Conservation (phyloP, 2,329 filamentous ascomycete species). For the Cladosporium sp. region DNA sequence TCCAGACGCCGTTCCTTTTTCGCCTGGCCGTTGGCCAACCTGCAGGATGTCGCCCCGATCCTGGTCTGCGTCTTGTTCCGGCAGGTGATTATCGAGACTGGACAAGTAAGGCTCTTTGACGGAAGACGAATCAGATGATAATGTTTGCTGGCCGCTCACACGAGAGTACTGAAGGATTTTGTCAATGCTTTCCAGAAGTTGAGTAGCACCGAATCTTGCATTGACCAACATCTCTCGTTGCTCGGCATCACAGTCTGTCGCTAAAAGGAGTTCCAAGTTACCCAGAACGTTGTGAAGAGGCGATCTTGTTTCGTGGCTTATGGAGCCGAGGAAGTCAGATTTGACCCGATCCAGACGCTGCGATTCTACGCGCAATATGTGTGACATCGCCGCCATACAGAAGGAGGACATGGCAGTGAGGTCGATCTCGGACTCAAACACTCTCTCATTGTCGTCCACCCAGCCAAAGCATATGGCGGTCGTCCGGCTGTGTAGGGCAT, state of each 20-base stretch:
- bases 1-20: not conserved
- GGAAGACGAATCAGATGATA: not conserved
- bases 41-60: not conserved
- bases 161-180: conserved; percentile 37
- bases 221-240: conserved; percentile 34
- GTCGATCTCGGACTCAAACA: not conserved
- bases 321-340: conserved; percentile 45
- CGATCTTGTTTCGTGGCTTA: conserved; percentile 41
- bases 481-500: conserved; percentile 1
- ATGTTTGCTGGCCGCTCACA: not conserved
- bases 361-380: conserved; percentile 56
- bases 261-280: conserved; percentile 51
- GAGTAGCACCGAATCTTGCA: conserved; percentile 38
- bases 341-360: conserved; percentile 45
- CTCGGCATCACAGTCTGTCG: conserved; percentile 29
- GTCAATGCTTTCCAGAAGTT: conserved; percentile 45
- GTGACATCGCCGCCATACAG: conserved; percentile 57
- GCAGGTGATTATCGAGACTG: not conserved
- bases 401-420: conserved; percentile 47
- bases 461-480: not conserved
- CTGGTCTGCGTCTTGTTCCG: not conserved
- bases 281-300: conserved; percentile 36
- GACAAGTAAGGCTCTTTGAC: not conserved
- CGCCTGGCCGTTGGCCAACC: not conserved
- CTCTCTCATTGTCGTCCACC: not conserved